These are phyloP conservation scores for Excoecaria agallocha DNA, from an alignment of 345 rosid genomes.

Conservation along the genomic window DNA sequence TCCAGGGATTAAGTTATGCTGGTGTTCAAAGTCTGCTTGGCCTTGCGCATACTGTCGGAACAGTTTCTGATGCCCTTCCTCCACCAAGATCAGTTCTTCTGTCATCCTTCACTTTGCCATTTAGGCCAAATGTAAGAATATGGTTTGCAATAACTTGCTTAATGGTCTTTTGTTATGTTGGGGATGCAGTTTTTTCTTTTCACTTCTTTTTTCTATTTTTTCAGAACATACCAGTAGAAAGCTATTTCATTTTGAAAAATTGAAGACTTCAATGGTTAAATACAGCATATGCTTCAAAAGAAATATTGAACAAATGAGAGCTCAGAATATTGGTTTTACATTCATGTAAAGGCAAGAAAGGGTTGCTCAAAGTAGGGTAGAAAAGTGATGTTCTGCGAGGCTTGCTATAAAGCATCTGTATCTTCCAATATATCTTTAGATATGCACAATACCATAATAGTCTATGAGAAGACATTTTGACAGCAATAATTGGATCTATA, in stretches of 20 bases:
- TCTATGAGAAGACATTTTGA: background rate
- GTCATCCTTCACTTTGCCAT: conserved; percentile 60
- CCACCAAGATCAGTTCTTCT: conserved; percentile 60
- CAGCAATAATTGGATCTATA: background rate
- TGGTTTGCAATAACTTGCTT: conserved; percentile 12
- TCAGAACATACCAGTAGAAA: background rate
- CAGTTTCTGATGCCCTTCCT: conserved; percentile 56
- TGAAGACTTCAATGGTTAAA: conserved; percentile 1
- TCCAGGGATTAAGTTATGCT: conserved; percentile 52
- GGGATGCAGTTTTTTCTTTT: background rate
- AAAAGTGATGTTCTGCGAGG: background rate
- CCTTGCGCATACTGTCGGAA: conserved; percentile 56
- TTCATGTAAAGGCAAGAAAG: conserved; percentile 12
- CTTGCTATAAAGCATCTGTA: background rate
- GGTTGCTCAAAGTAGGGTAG: background rate
- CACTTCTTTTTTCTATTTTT: background rate
- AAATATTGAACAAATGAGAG: background rate
- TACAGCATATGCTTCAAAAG: background rate
- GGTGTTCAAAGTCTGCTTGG: conserved; percentile 64
- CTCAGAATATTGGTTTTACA: background rate
- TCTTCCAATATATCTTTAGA: background rate
- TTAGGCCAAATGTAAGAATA: conserved; percentile 56
- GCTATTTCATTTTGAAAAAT: conserved; percentile 5
- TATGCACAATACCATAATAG: background rate
- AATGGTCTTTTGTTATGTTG: background rate